Conservation (phyloP, 192 early-diverging fungal species). For the Dissophora globulifera region DNA sequence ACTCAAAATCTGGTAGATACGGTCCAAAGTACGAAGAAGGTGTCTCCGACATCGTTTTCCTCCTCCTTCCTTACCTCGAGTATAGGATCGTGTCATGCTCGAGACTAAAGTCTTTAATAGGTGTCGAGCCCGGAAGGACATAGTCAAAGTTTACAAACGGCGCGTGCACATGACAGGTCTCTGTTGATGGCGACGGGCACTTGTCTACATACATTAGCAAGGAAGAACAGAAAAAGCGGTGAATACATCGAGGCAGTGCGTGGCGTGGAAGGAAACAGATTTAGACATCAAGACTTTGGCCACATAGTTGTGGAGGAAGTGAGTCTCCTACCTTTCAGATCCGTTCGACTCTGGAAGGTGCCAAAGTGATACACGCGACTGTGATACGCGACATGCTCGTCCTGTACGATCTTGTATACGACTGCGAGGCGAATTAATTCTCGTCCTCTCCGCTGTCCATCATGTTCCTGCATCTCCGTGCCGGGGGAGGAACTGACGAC, state of each 20-base stretch:
- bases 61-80: slow-evolving; percentile 31
- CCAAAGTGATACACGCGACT: slow-evolving; percentile 45
- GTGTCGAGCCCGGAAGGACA: slow-evolving; percentile 32
- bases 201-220: too few relatives aligned
- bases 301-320: too few relatives aligned
- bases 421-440: slow-evolving; percentile 29
- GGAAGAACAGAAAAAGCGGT: too few relatives aligned
- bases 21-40: too few relatives aligned
- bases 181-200: slow-evolving; percentile 15
- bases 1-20: too few relatives aligned
- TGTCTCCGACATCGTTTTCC: neutral
- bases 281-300: too few relatives aligned
- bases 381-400: slow-evolving; percentile 31
- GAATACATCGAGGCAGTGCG: too few relatives aligned
- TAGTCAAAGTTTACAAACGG: slow-evolving; percentile 44
- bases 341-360: slow-evolving; percentile 4
- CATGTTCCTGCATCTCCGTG: neutral
- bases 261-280: too few relatives aligned
- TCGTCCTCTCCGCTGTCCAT: neutral
- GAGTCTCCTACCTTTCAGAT: slow-evolving; percentile 28
- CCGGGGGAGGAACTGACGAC: neutral
- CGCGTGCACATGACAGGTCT: slow-evolving; percentile 27
- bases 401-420: slow-evolving; percentile 32
- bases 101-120: slow-evolving; percentile 49
- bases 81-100: slow-evolving; percentile 41